Base-by-base conservation (phyloP, 2,329 filamentous ascomycete genomes). In the Teratosphaeria gauchensis region DNA sequence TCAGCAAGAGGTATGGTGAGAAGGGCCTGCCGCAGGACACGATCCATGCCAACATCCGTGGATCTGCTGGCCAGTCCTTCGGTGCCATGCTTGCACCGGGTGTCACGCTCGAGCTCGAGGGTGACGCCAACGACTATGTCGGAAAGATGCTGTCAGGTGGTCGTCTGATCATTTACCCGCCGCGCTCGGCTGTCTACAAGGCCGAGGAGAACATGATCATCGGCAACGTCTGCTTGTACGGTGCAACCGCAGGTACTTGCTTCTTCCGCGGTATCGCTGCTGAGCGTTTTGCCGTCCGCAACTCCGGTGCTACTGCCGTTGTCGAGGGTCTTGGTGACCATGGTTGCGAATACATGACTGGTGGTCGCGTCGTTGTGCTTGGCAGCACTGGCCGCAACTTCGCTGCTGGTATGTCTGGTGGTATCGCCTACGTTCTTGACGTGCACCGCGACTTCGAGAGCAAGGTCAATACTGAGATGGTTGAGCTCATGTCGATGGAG, bases 331-430 rank as follows among this genome's bases (percentile, higher is more conserved):
- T 95, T 64, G 92, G 92, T 80, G 92, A 97, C 74, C 92, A 97
- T 73, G 89, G 90, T 63, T 96, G 92, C 72, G 92, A 97, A 81
- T 97, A 97, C 83, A 97, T 97, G 92, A 96, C 92, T 69, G 92
- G 92, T 73, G 92, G 92, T 72, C 90, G 92, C 71, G 82, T 96
- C 55, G 79, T 97, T 64, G 83, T 95, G 69, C 82, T 97, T 54
- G 92, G 92, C 59, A 85, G 84, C 69, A 96, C 91, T 71, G 92
- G 92, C 53, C 92, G 92, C 68, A 97, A 97, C 81, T 97, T 97
- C 71, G 92, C 92, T 68, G 92, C 92, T 62, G 92, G 92, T 81
- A 97, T 97, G 92, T 96, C 92, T 70, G 92, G 92, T 71, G 92
- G 92, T 80, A 96, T 97, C 69, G 92, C 92, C 19, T 97, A 96